Evolutionary conservation across 2,329 filamentous ascomycete species (phyloP).

Genomic region (Hymenoscyphus infarciens): DNA sequence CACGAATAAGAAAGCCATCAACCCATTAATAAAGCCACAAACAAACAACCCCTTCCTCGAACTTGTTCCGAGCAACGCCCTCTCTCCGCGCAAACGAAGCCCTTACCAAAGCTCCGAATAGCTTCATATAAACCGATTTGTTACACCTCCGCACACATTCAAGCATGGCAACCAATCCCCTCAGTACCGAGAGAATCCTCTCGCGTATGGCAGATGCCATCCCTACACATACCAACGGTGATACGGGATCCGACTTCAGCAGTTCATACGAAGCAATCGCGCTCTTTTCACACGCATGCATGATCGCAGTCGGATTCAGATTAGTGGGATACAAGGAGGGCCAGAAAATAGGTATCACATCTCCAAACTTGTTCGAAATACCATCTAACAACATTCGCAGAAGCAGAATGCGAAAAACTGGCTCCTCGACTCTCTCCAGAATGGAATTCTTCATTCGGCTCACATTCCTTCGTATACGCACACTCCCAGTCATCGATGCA

Average conservation of each 20-base stretch:
- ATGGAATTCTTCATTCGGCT: conserved; percentile 74
- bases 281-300: conserved; percentile 78
- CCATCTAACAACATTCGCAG: conserved; percentile 34
- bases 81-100: neutral
- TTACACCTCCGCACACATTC: conserved; percentile 2
- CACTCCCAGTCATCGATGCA: conserved; percentile 82
- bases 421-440: conserved; percentile 64
- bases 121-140: neutral
- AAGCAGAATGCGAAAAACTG: conserved; percentile 53
- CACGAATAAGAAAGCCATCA: neutral
- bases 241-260: conserved; percentile 60
- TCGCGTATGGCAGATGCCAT: conserved; percentile 57
- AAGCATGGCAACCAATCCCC: conserved; percentile 37
- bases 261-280: conserved; percentile 79
- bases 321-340: conserved; percentile 83
- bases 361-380: conserved; percentile 3
- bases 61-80: neutral
- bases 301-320: conserved; percentile 75
- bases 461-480: conserved; percentile 80
- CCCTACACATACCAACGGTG: conserved; percentile 49
- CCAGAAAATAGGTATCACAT: conserved; percentile 59
- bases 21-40: neutral
- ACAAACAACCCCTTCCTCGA: neutral
- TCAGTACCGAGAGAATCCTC: conserved; percentile 46
- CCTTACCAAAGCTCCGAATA: neutral